Base-by-base conservation (phyloP, 73 alveolate species). In the Effrenium voratum region DNA sequence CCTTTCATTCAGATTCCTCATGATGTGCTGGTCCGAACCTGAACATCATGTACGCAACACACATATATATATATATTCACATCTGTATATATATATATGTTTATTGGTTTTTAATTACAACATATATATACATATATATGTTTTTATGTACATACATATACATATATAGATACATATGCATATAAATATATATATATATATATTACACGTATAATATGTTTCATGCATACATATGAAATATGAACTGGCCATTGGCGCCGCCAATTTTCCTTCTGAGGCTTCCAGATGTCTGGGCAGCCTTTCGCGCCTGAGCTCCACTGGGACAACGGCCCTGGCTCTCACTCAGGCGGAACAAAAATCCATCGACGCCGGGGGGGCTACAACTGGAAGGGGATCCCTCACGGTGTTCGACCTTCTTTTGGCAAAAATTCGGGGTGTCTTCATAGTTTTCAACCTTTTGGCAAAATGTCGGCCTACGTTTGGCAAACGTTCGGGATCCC, bases 231-330 rank as follows among this genome's bases (percentile, higher is more conserved):
- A 34, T 70, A 34, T 70, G n/a, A 22, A 13, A 47, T 30, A n/a
- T n/a, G n/a, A n/a, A n/a, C n/a, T n/a, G n/a, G n/a, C n/a, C n/a
- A n/a, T n/a, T n/a, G n/a, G n/a, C n/a, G n/a, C n/a, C n/a, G n/a
- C n/a, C n/a, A n/a, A n/a, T 52, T 52, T 52, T 52, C 26, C 8
- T 19, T 19, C 19, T 10, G n/a, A 77, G 88, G 88, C 34, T 77
- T 77, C 24, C 68, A 45, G 6, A 44, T 77, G 28, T 59, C 15
- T 26, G 88, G 88, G 32, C 88, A 77, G 88, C 88, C 88, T 1
- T 77, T 77, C 43, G 88, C 45, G 26, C 88, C 88, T 2, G 44
- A 77, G 66, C 88, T 77, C 44, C 88, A 45, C 88, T 77, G 88
- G 88, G 45, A 77, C n/a, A 0, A 5, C 0, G 88, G 88, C 24